Evolutionary conservation across 1,284 basidiomycete species (phyloP), one percentile per base, ranked within the genome.

Genomic region (Irpex sp.): DNA sequence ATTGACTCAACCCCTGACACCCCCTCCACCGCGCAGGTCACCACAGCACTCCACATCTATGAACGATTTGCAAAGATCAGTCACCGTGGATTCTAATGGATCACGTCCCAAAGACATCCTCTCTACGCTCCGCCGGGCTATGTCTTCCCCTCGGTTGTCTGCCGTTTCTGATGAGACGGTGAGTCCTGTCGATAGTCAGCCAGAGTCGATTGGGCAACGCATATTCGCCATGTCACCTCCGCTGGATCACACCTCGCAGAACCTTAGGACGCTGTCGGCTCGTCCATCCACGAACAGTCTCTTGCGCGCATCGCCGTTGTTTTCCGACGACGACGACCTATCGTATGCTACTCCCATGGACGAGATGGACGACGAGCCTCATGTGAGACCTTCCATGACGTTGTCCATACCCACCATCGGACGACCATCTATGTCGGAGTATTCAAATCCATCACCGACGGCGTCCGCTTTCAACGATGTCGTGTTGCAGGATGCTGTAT

Each of bases 381-480:
- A 71, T 74, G 65, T 70, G 63, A 59, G 73, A 54, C 70, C 71
- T 47, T 70, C 69, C 47, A 65, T 70, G 60, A 69, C 78, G 36
- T 67, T 74, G 59, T 79, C 81, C 11, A 53, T 80, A 56, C 69
- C 75, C 35, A 63, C 76, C 46, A 74, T 72, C 46, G 49, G 74
- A 68, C 59, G 74, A 67, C 61, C 72, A 67, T 64, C 77, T 39
- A 67, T 84, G 35, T 87, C 85, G 5, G 82, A 85, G 59, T 86
- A 86, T 70, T 78, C 79, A 13, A 76, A 78, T 58, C 76, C 81
- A 3, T 91, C 89, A 3, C 89, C 89, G 0, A 88, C 89, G 0
- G 84, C 81, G 13, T 90, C 89, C 26, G 87, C 86, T 11, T 91
- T 92, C 74, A 83, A 84, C 33, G 88, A 90, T 66, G 82, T 79